Percentiles rank a stretch among this genome's conserved stretches.
These are phyloP conservation scores for Monosporozyma servazzii DNA, from an alignment of 805 yeast species.

Conservation along the genomic window DNA sequence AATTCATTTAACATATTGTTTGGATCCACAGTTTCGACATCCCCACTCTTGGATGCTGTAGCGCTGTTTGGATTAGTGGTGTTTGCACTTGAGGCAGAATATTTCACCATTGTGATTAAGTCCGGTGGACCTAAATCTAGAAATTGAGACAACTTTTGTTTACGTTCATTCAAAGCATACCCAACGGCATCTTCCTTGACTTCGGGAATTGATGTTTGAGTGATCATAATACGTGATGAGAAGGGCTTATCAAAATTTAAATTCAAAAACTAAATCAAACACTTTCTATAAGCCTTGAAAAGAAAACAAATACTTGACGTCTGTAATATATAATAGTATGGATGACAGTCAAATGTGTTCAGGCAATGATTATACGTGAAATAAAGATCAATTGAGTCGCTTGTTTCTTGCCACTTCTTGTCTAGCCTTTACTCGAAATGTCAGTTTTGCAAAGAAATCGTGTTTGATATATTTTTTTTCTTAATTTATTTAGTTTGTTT, in stretches of 20 bases:
- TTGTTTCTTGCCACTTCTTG: not conserved
- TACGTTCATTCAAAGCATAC: slow-evolving; percentile 54
- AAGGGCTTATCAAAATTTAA: not conserved
- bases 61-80: slow-evolving; percentile 4
- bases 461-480: not conserved
- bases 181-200: slow-evolving; percentile 52
- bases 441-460: not conserved
- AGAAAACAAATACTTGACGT: too few relatives aligned
- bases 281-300: too few relatives aligned
- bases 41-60: slow-evolving; percentile 6
- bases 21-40: slow-evolving; percentile 12
- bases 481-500: not conserved
- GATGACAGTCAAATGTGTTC: not conserved
- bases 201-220: slow-evolving; percentile 60
- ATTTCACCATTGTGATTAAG: slow-evolving; percentile 35
- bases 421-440: not conserved
- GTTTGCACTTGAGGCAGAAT: slow-evolving; percentile 21
- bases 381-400: not conserved
- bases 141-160: slow-evolving; percentile 48
- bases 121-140: slow-evolving; percentile 69
- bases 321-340: not conserved
- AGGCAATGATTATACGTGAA: not conserved
- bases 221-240: slow-evolving; percentile 20
- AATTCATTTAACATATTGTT: slow-evolving; percentile 13
- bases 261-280: too few relatives aligned